Conservation (phyloP, 768 basidiomycete genomes). For the Amyloporia xantha region DNA sequence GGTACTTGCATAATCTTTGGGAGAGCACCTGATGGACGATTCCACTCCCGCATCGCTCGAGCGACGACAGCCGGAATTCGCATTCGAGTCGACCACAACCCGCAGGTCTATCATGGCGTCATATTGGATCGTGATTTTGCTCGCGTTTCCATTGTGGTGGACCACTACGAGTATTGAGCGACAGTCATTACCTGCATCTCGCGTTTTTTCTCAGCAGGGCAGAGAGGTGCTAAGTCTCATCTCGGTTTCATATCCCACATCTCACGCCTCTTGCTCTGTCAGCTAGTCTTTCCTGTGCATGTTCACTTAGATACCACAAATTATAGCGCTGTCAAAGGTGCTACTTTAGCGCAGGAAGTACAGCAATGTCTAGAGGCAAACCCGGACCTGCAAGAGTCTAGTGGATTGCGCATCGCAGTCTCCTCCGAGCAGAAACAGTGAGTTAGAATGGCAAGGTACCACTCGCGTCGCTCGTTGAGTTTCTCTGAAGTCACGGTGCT, state of each 20-base stretch:
- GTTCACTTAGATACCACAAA: constrained; percentile 13
- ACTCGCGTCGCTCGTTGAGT: neutral
- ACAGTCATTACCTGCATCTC: constrained; percentile 57
- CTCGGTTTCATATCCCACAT: neutral
- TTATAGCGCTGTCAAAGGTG: too few species aligned
- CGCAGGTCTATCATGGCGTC: constrained; percentile 60
- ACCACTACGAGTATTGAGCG: constrained; percentile 85
- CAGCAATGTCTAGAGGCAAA: neutral
- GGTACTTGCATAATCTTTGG: too few species aligned
- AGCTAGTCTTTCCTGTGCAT: constrained; percentile 26
- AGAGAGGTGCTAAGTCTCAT: constrained; percentile 18
- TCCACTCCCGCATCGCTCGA: too few species aligned
- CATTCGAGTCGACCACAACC: constrained; percentile 40
- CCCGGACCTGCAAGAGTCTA: neutral
- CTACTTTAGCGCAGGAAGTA: neutral
- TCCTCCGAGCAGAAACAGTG: constrained; percentile 1
- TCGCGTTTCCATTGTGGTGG: constrained; percentile 92
- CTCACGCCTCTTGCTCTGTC: neutral
- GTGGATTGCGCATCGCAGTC: constrained; percentile 6
- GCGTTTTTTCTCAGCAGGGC: constrained; percentile 45
- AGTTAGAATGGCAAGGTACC: neutral
- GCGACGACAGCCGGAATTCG: too few species aligned
- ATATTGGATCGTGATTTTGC: constrained; percentile 73
- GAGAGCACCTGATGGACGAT: too few species aligned
- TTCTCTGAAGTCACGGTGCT: neutral